These are phyloP conservation scores for Penstemon barbatus DNA, from an alignment of 257 asterid genomes.

Conservation along the genomic window DNA sequence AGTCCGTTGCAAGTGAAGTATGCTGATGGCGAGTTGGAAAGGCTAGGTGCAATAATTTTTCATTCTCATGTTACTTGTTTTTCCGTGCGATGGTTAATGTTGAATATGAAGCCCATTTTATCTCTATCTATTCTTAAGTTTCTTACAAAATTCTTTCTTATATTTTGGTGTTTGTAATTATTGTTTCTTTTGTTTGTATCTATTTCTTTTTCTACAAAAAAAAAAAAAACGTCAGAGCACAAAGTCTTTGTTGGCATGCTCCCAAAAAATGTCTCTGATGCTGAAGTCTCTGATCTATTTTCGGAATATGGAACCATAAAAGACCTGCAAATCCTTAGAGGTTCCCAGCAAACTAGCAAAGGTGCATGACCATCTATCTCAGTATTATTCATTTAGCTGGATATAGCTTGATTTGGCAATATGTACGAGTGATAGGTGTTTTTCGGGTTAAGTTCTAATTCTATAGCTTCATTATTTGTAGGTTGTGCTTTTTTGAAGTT, in stretches of 20 bases:
- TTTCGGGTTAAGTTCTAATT: slow-evolving; percentile 23
- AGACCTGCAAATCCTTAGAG: slow-evolving; percentile 89
- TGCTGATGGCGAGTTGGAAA: slow-evolving; percentile 98
- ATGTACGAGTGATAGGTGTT: neutral
- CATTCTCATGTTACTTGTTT: slow-evolving; percentile 18
- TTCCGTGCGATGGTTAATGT: neutral
- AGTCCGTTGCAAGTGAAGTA: slow-evolving; percentile 97
- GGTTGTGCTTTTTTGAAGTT: slow-evolving; percentile 96
- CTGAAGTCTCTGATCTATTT: slow-evolving; percentile 76
- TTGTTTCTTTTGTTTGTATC: slow-evolving; percentile 23
- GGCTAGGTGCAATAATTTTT: slow-evolving; percentile 60
- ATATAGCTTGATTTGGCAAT: neutral
- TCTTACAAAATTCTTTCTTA: neutral
- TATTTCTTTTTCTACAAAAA: neutral
- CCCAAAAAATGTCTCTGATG: slow-evolving; percentile 83
- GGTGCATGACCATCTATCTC: slow-evolving; percentile 43
- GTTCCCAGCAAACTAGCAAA: slow-evolving; percentile 90
- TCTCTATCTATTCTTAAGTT: no score
- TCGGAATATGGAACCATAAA: slow-evolving; percentile 80
- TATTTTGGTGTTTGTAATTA: slow-evolving; percentile 15
- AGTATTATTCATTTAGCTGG: neutral
- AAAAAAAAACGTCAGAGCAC: slow-evolving; percentile 52
- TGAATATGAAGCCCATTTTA: no score
- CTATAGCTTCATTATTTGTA: slow-evolving; percentile 31
- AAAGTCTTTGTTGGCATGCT: slow-evolving; percentile 91